A percentile compares a stretch with the other conserved stretches of the same genome.
phyloP scores from a whole-genome alignment of 2,329 filamentous ascomycete species.

The Aureobasidium subglaciale region DNA sequence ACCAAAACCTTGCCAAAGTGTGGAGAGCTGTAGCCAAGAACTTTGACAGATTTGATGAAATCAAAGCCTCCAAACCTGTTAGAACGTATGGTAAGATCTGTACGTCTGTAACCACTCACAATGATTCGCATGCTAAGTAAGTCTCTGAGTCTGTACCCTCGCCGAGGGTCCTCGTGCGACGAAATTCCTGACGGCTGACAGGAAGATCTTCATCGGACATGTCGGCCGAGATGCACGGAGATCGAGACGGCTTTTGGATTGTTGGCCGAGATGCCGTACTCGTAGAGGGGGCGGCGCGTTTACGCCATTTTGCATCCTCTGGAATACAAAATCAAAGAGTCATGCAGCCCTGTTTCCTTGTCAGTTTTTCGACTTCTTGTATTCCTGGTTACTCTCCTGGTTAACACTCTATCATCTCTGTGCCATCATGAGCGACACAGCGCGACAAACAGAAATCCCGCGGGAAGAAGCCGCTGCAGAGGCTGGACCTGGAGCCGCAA shows the following conservation, averaged over 20 bases:
- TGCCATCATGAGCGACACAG: not conserved
- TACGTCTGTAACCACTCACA: no score
- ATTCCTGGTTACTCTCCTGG: not conserved
- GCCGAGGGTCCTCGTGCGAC: fast-evolving
- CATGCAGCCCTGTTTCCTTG: not conserved
- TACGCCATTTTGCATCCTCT: not conserved
- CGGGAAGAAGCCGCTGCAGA: constrained; percentile 19
- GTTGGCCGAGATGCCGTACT: constrained; percentile 3
- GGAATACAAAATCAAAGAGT: constrained; percentile 6
- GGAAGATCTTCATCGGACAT: not conserved
- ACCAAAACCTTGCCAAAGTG: not conserved
- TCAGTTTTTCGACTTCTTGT: not conserved
- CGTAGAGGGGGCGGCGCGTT: not conserved
- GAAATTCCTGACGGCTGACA: no score
- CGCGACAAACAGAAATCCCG: not conserved
- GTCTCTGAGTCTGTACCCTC: no score
- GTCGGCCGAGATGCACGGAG: not conserved
- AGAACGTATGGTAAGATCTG: not conserved
- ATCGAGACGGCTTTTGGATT: not conserved
- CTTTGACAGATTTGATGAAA: not conserved
- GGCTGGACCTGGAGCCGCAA: constrained; percentile 19
- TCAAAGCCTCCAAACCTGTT: no score
- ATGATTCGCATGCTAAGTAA: not conserved
- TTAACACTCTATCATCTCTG: not conserved
- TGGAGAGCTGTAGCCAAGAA: not conserved